A percentile compares a stretch with the other conserved stretches of the same genome.
Conservation (phyloP, 2,329 filamentous ascomycete genomes). For the Colletotrichum scovillei region DNA sequence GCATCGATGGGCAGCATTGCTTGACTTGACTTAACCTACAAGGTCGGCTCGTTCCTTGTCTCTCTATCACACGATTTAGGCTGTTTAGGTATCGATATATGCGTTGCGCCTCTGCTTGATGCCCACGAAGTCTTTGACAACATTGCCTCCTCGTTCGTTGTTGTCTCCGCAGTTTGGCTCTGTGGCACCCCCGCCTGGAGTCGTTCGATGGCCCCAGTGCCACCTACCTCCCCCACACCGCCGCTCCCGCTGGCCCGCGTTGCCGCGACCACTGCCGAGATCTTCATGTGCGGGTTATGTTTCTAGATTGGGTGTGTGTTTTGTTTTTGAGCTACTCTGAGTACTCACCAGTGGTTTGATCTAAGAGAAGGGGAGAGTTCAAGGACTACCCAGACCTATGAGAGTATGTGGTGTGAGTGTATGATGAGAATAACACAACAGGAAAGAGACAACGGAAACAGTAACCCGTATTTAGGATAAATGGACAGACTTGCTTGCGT, state of each 20-base stretch:
- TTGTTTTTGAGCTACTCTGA: not conserved
- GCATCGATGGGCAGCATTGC: not conserved
- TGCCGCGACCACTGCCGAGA: not conserved
- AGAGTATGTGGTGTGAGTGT: not conserved
- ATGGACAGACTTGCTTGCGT: not conserved
- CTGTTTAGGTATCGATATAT: not conserved
- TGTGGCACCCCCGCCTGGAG: not conserved
- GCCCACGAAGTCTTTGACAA: not conserved
- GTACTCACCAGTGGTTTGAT: not conserved
- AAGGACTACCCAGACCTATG: not conserved
- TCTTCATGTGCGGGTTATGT: not conserved
- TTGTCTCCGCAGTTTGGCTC: not conserved
- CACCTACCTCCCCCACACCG: not conserved
- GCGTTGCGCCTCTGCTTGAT: not conserved
- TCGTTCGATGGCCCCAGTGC: not conserved
- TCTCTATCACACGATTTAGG: not conserved
- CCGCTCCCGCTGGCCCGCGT: conserved; percentile 6
- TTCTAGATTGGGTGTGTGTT: not conserved
- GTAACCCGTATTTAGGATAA: not conserved
- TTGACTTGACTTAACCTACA: not conserved
- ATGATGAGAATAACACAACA: not conserved
- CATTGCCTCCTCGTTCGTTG: not conserved
- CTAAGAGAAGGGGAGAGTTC: not conserved
- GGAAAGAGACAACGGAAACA: not conserved
- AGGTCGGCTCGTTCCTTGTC: not conserved